Evolutionary conservation across 768 basidiomycete species (phyloP).

Genomic region (Macrolepiota fuliginosa): DNA sequence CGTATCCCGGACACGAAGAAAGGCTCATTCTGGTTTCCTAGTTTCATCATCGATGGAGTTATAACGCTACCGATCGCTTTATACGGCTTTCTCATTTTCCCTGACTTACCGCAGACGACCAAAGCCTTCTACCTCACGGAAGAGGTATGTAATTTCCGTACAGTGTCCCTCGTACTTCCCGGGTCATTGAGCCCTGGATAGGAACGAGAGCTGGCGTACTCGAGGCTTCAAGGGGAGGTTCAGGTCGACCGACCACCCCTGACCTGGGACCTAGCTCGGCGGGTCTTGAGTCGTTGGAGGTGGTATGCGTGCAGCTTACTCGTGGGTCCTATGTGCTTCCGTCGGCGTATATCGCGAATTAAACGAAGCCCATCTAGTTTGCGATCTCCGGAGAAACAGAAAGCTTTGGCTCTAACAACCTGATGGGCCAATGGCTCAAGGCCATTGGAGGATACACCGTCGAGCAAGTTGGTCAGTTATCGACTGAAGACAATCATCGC

Average conservation of each 20-base stretch:
- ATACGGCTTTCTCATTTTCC: constrained; percentile 72
- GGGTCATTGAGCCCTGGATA: constrained; percentile 21
- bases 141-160: constrained; percentile 34
- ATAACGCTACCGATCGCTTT: constrained; percentile 71
- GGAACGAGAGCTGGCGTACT: constrained; percentile 53
- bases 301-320: constrained; percentile 69
- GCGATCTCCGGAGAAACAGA: constrained; percentile 66
- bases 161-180: neutral
- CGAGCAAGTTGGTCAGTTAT: constrained; percentile 50
- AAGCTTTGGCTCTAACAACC: constrained; percentile 66
- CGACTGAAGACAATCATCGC: neutral
- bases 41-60: constrained; percentile 69
- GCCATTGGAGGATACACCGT: constrained; percentile 60
- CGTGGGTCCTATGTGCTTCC: constrained; percentile 31
- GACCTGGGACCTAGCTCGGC: constrained; percentile 43
- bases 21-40: constrained; percentile 16
- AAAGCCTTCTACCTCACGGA: constrained; percentile 60
- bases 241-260: constrained; percentile 41
- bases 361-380: constrained; percentile 37
- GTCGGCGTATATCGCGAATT: neutral
- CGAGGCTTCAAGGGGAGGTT: constrained; percentile 42
- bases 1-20: neutral
- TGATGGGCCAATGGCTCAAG: constrained; percentile 74
- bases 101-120: constrained; percentile 65
- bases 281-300: constrained; percentile 58